phyloP scores from a whole-genome alignment of 1,284 basidiomycete genomes.

The Rhodotorula sp. region DNA sequence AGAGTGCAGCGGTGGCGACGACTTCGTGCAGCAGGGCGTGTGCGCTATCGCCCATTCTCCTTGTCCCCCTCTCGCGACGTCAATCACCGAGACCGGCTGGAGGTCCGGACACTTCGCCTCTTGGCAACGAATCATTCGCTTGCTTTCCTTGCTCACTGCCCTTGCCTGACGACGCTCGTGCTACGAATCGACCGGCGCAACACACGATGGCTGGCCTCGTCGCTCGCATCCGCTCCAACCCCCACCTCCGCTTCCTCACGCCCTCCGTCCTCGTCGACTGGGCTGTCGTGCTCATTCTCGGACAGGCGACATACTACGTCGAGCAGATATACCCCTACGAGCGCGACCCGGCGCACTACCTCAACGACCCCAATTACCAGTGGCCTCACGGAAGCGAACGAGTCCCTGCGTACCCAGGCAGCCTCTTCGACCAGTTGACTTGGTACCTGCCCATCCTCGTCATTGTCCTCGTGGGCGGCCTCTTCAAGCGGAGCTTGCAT shows the following conservation, averaged over 20 bases:
- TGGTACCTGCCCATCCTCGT: constrained; percentile 34
- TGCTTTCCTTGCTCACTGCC: too few species aligned
- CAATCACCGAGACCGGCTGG: too few species aligned
- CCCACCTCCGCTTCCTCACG: constrained; percentile 13
- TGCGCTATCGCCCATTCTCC: not conserved
- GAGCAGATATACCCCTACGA: constrained; percentile 23
- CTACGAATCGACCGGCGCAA: too few species aligned
- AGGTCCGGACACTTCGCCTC: too few species aligned
- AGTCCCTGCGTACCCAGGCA: constrained; percentile 13
- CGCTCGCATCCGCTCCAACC: not conserved
- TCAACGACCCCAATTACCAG: constrained; percentile 6
- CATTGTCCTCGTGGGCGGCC: constrained; percentile 29
- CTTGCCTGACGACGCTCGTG: too few species aligned
- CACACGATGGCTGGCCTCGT: not conserved
- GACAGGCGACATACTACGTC: constrained; percentile 9
- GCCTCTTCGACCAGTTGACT: constrained; percentile 23
- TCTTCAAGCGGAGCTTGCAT: constrained; percentile 26
- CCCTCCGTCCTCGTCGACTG: constrained; percentile 40
- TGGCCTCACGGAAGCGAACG: constrained; percentile 21
- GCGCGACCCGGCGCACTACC: constrained; percentile 26
- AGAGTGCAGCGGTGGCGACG: constrained; percentile 13
- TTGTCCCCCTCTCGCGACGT: not conserved
- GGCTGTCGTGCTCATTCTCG: constrained; percentile 25
- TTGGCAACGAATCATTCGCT: too few species aligned
- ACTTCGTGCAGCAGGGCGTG: not conserved